These are phyloP conservation scores for Tricholoma flavovirens DNA, from an alignment of 768 basidiomycete genomes.

Conservation along the genomic window DNA sequence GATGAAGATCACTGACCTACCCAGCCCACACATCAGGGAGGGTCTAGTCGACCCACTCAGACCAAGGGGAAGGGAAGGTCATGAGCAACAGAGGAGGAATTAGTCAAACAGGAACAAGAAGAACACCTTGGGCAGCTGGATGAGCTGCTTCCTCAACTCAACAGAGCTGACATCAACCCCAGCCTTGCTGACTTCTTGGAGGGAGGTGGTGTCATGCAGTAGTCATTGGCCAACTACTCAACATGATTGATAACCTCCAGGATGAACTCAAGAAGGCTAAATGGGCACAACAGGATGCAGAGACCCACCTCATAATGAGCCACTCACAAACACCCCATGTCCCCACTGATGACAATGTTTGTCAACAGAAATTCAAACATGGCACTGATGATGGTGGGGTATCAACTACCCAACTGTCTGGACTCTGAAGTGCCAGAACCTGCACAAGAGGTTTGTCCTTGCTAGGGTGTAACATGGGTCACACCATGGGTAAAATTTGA, in stretches of 20 bases:
- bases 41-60: too few species aligned
- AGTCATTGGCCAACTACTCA: background rate
- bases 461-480: too few species aligned
- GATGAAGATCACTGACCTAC: background rate
- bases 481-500: too few species aligned
- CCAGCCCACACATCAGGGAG: background rate
- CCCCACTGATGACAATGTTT: background rate
- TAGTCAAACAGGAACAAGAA: too few species aligned
- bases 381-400: background rate
- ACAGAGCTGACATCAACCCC: background rate
- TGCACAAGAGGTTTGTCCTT: background rate
- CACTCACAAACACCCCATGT: background rate
- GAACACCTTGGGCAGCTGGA: background rate
- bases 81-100: too few species aligned
- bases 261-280: too few species aligned
- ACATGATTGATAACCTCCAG: background rate
- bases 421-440: background rate
- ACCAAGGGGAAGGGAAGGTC: background rate
- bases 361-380: background rate
- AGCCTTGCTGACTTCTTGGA: background rate
- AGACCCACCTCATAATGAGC: background rate
- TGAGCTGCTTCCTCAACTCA: background rate
- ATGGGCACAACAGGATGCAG: background rate
- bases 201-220: background rate
- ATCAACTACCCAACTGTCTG: background rate